phyloP scores from a whole-genome alignment of 139 green algal species.

The Chlamydomonas schloesseri region DNA sequence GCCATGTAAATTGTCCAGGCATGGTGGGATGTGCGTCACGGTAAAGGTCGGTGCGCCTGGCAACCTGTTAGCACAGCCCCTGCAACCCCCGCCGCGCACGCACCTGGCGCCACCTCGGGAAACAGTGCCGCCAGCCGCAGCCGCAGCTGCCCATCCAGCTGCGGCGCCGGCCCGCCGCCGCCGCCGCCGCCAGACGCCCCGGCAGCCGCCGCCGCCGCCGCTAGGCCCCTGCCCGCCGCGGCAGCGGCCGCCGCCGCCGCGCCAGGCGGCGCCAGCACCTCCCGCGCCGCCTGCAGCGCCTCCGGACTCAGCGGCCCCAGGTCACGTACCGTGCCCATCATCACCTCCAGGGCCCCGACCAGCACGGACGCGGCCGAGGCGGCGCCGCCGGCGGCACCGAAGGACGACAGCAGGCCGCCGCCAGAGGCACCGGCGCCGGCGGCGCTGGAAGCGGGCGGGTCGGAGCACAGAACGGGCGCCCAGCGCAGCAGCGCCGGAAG shows the following conservation, averaged over 20 bases:
- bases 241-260: background rate
- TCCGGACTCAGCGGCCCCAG: background rate
- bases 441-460: background rate
- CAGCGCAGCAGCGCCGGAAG: conserved; percentile 27
- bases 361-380: background rate
- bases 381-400: background rate
- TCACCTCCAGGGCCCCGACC: conserved; percentile 16
- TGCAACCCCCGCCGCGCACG: background rate
- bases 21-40: no score
- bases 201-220: no score
- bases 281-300: background rate
- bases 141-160: background rate
- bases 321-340: conserved; percentile 21
- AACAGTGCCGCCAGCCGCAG: conserved; percentile 28
- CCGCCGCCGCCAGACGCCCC: background rate
- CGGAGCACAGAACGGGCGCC: background rate
- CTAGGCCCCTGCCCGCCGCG: background rate
- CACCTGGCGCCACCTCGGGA: conserved; percentile 27
- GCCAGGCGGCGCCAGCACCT: background rate
- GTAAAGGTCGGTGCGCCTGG: no score
- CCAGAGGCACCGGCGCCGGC: background rate
- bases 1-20: no score
- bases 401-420: background rate
- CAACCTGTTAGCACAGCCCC: no score
- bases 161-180: background rate